Evolutionary conservation across 768 basidiomycete genomes (phyloP), one percentile per base, ranked within the genome.

Genomic region (Macrocybe gigantea): DNA sequence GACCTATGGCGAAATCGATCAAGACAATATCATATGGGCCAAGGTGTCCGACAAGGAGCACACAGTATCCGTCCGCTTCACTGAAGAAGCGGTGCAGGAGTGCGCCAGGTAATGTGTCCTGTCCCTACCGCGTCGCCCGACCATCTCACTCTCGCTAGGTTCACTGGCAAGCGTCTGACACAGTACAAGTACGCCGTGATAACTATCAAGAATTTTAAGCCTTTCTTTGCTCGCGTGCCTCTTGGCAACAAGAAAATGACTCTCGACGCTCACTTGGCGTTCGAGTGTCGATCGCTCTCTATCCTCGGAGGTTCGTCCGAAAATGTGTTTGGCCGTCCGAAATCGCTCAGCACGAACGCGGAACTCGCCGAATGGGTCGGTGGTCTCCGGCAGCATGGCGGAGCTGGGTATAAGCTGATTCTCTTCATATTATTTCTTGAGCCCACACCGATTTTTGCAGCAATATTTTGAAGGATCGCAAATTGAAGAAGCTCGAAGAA

Each of bases 11-110:
- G 51, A 58, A 33, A 56, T 63, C 13, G 55, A 58, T 5, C 58
- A 71, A 33, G 68, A 73, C 38, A 65, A 70, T n/a, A 60, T 61
- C 13, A 57, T 86, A 12, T 89, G 86, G 85, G 84, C 77, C 1
- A 64, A 66, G 39, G 60, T 81, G 10, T 85, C 84, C 1, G 86
- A 89, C 61, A 80, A 76, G 56, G 50, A 65, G 2, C 55, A 75
- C 49, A 53, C 51, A 10, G 64, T 86, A 12, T 74, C 80, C 4
- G 70, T 80, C 4, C 77, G 77, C 32, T 77, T 88, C 55, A 75
- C 70, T 35, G 69, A 65, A 53, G 67, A 75, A 5, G 83, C 83
- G 1, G 62, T 80, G 10, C 56, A 59, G 31, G 57, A 64, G 12
- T 84, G 73, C 56, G 63, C 63, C 36, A 59, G 52, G 74, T 71